A percentile compares a stretch with the other conserved stretches of the same genome.
Evolutionary conservation across 805 yeast genomes (phyloP).

Genomic region (Suhomyces prunicola): DNA sequence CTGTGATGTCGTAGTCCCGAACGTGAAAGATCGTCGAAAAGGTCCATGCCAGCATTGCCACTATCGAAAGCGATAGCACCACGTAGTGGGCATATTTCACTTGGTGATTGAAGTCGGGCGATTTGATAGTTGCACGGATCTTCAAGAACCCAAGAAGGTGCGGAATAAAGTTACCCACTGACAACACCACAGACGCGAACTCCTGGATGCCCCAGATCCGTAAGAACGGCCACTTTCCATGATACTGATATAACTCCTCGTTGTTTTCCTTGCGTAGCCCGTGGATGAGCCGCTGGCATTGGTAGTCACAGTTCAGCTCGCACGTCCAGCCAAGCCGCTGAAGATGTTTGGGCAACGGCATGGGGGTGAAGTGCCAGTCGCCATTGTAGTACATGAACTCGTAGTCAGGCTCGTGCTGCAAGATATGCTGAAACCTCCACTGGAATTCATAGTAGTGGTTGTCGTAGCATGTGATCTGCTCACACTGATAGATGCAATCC

Average conservation of each 20-base stretch:
- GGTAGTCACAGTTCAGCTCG: conserved; percentile 80
- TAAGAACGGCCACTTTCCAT: conserved; percentile 96
- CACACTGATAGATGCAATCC: conserved; percentile 54
- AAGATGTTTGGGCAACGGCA: conserved; percentile 43
- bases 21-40: conserved; percentile 83
- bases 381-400: conserved; percentile 26
- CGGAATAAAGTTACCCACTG: conserved; percentile 45
- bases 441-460: conserved; percentile 27
- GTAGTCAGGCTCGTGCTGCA: conserved; percentile 13
- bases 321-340: conserved; percentile 41
- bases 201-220: conserved; percentile 84
- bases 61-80: conserved; percentile 49
- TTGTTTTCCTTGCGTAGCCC: conserved; percentile 42
- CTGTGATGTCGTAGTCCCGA: conserved; percentile 79
- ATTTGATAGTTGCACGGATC: conserved; percentile 3
- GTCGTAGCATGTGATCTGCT: conserved; percentile 29
- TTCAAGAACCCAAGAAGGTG: conserved; percentile 18
- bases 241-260: conserved; percentile 75
- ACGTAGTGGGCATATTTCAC: conserved; percentile 15
- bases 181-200: conserved; percentile 72
- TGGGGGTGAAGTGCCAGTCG: conserved; percentile 31
- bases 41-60: conserved; percentile 85
- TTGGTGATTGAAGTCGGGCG: not conserved
- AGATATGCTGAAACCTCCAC: conserved; percentile 19
- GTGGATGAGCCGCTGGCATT: conserved; percentile 81